Evolutionary conservation across 2,329 filamentous ascomycete species (phyloP).

Genomic region (Hysterium pulicare): DNA sequence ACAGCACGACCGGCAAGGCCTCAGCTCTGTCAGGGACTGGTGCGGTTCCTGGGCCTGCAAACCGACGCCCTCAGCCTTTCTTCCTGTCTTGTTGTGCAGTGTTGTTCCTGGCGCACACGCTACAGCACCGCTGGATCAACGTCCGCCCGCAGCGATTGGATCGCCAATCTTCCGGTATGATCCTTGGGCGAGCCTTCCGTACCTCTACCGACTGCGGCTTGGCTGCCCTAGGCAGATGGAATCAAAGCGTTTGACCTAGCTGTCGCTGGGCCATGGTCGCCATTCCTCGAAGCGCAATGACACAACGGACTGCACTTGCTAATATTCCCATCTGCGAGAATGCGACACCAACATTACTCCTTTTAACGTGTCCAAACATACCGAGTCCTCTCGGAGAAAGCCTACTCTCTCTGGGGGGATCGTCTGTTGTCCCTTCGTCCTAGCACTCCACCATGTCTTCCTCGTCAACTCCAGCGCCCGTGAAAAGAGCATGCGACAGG

Average conservation of each 20-base stretch:
- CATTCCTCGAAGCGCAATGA: background rate
- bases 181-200: no score
- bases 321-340: constrained; percentile 12
- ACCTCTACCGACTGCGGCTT: background rate
- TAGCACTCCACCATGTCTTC: constrained; percentile 25
- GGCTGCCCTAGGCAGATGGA: background rate
- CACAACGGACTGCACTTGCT: background rate
- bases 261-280: background rate
- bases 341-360: constrained; percentile 34
- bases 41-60: no score
- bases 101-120: no score
- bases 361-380: constrained; percentile 1
- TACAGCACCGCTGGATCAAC: background rate
- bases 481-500: constrained; percentile 44
- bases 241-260: background rate
- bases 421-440: constrained; percentile 18
- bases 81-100: background rate
- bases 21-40: no score
- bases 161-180: background rate
- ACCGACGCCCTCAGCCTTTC: background rate
- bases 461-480: constrained; percentile 29
- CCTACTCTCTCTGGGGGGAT: constrained; percentile 21
- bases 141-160: background rate
- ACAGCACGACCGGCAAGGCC: no score
- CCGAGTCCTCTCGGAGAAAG: constrained; percentile 24